Base-by-base conservation (phyloP, 345 rosid genomes). In the Limnanthes douglasii region DNA sequence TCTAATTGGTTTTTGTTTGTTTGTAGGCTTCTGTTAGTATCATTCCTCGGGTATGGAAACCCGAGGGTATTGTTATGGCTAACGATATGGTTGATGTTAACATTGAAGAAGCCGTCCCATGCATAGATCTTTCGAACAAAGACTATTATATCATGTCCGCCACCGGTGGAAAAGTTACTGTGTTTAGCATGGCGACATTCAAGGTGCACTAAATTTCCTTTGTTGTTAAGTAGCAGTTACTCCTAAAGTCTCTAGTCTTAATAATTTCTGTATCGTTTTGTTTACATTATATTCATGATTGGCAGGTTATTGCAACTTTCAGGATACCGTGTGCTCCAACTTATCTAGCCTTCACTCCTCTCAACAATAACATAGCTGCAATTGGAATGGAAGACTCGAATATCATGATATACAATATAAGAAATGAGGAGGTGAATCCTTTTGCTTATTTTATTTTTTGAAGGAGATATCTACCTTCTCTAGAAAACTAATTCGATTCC, bases 101-200 rank as follows among this genome's bases (percentile, higher is more conserved):
- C 58, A 72, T 68, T 31, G 92, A 80, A 58, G 92, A 75, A 61
- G 76, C 81, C 12, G 68, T 73, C 31, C 96, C 94, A 0, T 83
- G 97, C 72, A 82, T 88, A 37, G 93, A 93, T 13, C 83, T 88
- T 33, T 75, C 97, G 15, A 88, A 88, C 59, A 88, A 82, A 17
- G 95, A 88, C 56, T 75, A 83, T 0, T 88, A 88, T 56, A 86
- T 88, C 39, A 69, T 78, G 83, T 88, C 97, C 6, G 95, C 95
- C 23, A 60, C 78, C 41, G 97, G 97, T 14, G 93, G 97, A 31
- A 86, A 75, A 57, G 75, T 73, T 45, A 78, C 97, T 5, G 50
- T 86, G 51, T 86, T 86, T 46, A 88, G 82, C 64, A 69, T 82
- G 97, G 67, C 73, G 90, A 78, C 78, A 16, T 88, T 78, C 63